Conservation (phyloP, 768 basidiomycete species). For the Postia placenta region DNA sequence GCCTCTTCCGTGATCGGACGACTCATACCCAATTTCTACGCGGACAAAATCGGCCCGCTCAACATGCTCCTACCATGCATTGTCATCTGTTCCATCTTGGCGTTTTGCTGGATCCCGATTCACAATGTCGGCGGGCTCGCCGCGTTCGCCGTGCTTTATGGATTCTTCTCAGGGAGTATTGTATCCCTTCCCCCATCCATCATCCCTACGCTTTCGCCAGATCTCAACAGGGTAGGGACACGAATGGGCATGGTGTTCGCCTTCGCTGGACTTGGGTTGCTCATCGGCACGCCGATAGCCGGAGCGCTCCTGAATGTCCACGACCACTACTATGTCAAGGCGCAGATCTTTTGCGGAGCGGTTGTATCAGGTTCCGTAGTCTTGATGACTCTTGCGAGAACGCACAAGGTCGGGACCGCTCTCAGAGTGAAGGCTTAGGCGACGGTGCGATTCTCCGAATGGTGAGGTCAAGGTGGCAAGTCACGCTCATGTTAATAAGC, state of each 20-base stretch:
- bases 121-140: slow-evolving; percentile 31
- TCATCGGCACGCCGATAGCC: slow-evolving; percentile 19
- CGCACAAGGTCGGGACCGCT: not conserved
- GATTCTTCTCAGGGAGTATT: slow-evolving; percentile 41
- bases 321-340: not conserved
- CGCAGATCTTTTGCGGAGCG: slow-evolving; percentile 1
- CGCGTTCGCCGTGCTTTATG: slow-evolving; percentile 39
- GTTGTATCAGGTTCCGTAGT: not conserved
- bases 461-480: too few species aligned
- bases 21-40: slow-evolving; percentile 48
- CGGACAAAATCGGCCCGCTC: slow-evolving; percentile 42
- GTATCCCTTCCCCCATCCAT: slow-evolving; percentile 12
- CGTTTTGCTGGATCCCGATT: slow-evolving; percentile 33
- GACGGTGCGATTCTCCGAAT: too few species aligned
- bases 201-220: slow-evolving; percentile 12
- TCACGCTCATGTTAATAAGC: too few species aligned
- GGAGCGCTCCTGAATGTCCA: slow-evolving; percentile 15
- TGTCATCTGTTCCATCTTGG: slow-evolving; percentile 29
- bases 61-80: slow-evolving; percentile 34
- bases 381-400: too few species aligned
- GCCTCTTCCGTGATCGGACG: slow-evolving; percentile 53
- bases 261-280: slow-evolving; percentile 16
- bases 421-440: not conserved
- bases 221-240: slow-evolving; percentile 16
- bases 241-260: slow-evolving; percentile 20